These are phyloP conservation scores for Penicillium sp. DNA, from an alignment of 2,329 filamentous ascomycete genomes.

Conservation along the genomic window DNA sequence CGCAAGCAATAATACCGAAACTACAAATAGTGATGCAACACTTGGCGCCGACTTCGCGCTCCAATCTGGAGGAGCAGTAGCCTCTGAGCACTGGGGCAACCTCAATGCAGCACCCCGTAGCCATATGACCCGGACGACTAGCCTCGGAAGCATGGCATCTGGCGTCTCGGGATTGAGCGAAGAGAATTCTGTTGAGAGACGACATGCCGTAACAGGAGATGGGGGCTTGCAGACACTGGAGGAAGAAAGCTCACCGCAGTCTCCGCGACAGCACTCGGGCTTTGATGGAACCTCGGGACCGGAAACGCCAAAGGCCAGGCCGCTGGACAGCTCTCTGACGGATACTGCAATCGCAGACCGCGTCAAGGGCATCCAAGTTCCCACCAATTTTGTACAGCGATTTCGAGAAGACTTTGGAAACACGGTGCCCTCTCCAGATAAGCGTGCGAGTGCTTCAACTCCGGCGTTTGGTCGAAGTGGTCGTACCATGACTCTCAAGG, in stretches of 20 bases:
- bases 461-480: constrained; percentile 55
- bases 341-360: constrained; percentile 87
- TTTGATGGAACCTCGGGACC: constrained; percentile 50
- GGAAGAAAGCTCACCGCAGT: constrained; percentile 47
- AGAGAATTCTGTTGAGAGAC: constrained; percentile 46
- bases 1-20: constrained; percentile 57
- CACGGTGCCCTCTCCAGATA: constrained; percentile 60
- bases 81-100: constrained; percentile 46
- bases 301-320: constrained; percentile 67
- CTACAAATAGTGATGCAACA: constrained; percentile 67
- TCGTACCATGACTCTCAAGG: constrained; percentile 82
- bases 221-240: constrained; percentile 57
- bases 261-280: constrained; percentile 41
- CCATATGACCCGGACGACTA: constrained; percentile 70
- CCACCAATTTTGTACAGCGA: constrained; percentile 80
- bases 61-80: constrained; percentile 76
- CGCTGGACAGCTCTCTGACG: constrained; percentile 63
- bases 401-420: constrained; percentile 69
- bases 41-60: constrained; percentile 76
- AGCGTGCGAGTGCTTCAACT: constrained; percentile 52
- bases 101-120: constrained; percentile 31
- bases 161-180: constrained; percentile 59
- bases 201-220: constrained; percentile 43
- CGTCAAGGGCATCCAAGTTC: constrained; percentile 85
- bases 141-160: constrained; percentile 85